phyloP scores from a whole-genome alignment of 768 basidiomycete species.

The Phlegmacium glaucopus region DNA sequence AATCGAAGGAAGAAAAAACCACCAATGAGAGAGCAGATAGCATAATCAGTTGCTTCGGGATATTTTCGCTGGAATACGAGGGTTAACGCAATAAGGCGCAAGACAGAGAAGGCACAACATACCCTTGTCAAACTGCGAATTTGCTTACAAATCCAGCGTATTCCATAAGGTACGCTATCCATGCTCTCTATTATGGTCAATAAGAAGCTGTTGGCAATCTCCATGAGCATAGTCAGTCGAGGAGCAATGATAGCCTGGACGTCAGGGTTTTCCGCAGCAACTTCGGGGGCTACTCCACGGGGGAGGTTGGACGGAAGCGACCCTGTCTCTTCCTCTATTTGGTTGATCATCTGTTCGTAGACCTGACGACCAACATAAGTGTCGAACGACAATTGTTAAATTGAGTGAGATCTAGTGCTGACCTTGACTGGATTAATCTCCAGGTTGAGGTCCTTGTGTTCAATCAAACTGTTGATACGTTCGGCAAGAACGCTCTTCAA shows the following conservation, averaged over 20 bases:
- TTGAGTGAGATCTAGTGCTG: constrained; percentile 3
- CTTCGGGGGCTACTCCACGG: constrained; percentile 89
- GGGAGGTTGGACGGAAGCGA: constrained; percentile 88
- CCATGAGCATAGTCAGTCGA: constrained; percentile 98
- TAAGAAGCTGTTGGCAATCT: constrained; percentile 97
- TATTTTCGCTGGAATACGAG: constrained; percentile 77
- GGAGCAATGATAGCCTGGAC: constrained; percentile 99
- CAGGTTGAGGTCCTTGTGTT: constrained; percentile 98
- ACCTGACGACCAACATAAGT: constrained; percentile 53
- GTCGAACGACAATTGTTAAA: background rate
- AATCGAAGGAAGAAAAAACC: constrained; percentile 99
- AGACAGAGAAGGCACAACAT: constrained; percentile 20
- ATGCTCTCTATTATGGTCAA: constrained; percentile 97
- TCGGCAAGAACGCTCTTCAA: constrained; percentile 97
- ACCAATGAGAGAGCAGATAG: constrained; percentile 97
- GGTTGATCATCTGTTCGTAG: constrained; percentile 99
- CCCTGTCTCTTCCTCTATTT: constrained; percentile 97
- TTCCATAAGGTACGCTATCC: constrained; percentile 98
- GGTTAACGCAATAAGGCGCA: background rate
- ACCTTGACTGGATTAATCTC: constrained; percentile 99
- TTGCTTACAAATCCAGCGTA: constrained; percentile 99
- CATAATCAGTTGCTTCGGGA: constrained; percentile 97
- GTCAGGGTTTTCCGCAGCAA: constrained; percentile 91
- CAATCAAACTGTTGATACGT: constrained; percentile 96
- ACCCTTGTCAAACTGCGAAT: constrained; percentile 95